Evolutionary conservation across 225 moss, liverwort and hornwort species (phyloP), one percentile per base, ranked within the genome.

Genomic region (Sphagnum contortum): DNA sequence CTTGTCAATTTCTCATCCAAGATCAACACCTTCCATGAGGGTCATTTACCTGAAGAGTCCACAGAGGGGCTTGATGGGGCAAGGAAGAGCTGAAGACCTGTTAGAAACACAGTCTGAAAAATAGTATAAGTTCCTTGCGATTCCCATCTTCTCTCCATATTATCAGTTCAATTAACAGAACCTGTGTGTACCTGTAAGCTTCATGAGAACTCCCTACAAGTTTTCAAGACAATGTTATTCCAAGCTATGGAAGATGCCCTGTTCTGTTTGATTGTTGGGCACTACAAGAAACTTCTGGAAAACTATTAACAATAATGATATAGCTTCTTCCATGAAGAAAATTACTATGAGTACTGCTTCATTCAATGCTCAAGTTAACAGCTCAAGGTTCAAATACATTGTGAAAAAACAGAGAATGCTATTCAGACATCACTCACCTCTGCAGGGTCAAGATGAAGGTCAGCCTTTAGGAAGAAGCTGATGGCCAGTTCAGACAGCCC

Each of bases 401-500:
- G 61, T 29, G 52, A 71, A n/a, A 12, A 11, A 48, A 3, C 9
- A 11, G 29, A 29, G 29, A 29, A 29, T 29, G 29, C 29, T 29
- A 29, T 29, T 29, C 29, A 29, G 29, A 29, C 4, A 4, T 6
- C 14, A 48, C 55, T 54, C 60, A 87, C 87, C 83, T 87, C 87
- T 3, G 87, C 87, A 58, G 87, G 87, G 65, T 83, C 83, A 44
- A 87, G 78, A 49, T 83, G 76, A n/a, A 87, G 74, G 65, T 87
- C 83, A 49, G 83, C 87, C 71, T 87, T 87, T 68, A 87, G 50
- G 64, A 87, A 87, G 58, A 87, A 87, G 55, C 77, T 87, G 53
- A 87, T 83, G 44, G 87, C 87, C 73, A 87, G 76, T 56, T 83
- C 77, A 8, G 83, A 87, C 45, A 87, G 83, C 55, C 87, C 87